Evolutionary conservation across 495 filamentous ascomycete species (phyloP).

Genomic region (Hyaloscypha bicolor): DNA sequence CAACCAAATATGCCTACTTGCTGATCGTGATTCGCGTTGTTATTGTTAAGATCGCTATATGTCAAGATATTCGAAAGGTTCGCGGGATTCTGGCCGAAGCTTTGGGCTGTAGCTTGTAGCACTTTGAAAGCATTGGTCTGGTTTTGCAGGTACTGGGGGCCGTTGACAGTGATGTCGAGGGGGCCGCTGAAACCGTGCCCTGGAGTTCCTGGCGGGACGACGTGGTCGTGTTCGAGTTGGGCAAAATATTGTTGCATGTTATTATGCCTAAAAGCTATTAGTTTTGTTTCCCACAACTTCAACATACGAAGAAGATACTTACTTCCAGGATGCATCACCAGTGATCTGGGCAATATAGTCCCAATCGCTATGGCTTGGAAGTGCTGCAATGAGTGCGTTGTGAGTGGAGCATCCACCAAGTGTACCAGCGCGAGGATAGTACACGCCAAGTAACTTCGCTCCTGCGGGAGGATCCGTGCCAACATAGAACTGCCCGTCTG

Average conservation of each 20-base stretch:
- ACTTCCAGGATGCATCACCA: constrained; percentile 43
- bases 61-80: not conserved
- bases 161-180: constrained; percentile 51
- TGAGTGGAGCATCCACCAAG: constrained; percentile 50
- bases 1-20: not conserved
- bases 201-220: constrained; percentile 41
- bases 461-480: constrained; percentile 44
- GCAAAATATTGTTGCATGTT: constrained; percentile 54
- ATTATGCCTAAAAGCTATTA: not conserved
- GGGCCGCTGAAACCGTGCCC: constrained; percentile 65
- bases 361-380: constrained; percentile 48
- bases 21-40: not conserved
- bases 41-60: not conserved
- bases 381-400: constrained; percentile 46
- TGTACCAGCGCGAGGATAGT: constrained; percentile 50
- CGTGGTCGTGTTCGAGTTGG: constrained; percentile 56
- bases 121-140: not conserved
- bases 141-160: constrained; percentile 22
- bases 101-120: not conserved
- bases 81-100: not conserved
- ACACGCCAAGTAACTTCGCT: constrained; percentile 42
- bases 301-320: not conserved
- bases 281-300: not conserved
- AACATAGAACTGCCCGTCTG: constrained; percentile 43
- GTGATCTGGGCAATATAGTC: constrained; percentile 43